Evolutionary conservation across 2,329 filamentous ascomycete species (phyloP), one percentile per base, ranked within the genome.

Genomic region (Cladosporium austrohemisphaericum): DNA sequence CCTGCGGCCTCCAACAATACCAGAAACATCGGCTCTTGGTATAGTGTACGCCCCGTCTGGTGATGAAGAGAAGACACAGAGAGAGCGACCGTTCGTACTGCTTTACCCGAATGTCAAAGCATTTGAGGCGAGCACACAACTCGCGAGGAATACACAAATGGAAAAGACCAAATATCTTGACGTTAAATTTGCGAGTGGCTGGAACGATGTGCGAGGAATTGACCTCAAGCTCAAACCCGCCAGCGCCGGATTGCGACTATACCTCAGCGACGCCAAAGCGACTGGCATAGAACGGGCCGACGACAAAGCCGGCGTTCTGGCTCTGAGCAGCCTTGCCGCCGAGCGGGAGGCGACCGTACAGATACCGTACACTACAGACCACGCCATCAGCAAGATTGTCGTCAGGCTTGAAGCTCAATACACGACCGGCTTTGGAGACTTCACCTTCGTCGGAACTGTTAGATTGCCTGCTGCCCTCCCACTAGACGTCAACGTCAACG

Each of bases 401-500:
- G 76, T 92, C 49, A 85, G 83, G 54, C 69, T 92, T n/a, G 91
- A 66, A 52, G 54, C 58, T 8, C 52, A 51, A 1, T 67, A 67
- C 36, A 41, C 44, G 3, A 66, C 63, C 5, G 8, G 40, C 3
- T 25, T 54, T 10, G 63, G 60, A 2, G 45, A 41, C 9, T 65
- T 61, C 44, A 56, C 48, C 16, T 85, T 84, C 63, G 77, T 81
- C 13, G 79, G 78, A 13, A 75, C 77, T 6, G 78, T 80, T 16
- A 79, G 76, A 3, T 76, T 94, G 16, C 78, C 84, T 2, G 85
- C 93, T 1, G 79, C 86, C 1, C 74, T 98, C 4, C 88, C 89
- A 0, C 76, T 98, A 3, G 91, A 92, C 3, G 93, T 98, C 54
- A 97, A 97, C 57, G 93, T 98, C 5, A 91, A 97, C 61, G 93